Evolutionary conservation across 768 basidiomycete genomes (phyloP), one percentile per base, ranked within the genome.

Genomic region (Pleurotus eryngii): DNA sequence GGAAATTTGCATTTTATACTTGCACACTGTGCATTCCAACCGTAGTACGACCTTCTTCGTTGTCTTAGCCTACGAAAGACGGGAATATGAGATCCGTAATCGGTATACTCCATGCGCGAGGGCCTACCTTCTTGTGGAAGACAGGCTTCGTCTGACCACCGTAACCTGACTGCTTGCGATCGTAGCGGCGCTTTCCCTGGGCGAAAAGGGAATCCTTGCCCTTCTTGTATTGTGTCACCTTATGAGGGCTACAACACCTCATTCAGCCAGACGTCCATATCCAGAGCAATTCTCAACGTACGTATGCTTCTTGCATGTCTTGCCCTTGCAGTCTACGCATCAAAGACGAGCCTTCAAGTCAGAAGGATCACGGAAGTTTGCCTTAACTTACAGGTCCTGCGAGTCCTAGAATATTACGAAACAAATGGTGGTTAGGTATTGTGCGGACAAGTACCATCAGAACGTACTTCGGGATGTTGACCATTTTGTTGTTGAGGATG

Each of bases 131-230:
- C 84, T 99, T 99, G 91, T 99, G 97, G 90, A 99, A 99, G 77
- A 99, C 95, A 60, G 96, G 96, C 82, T 99, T 99, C 59, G 96
- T 99, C 84, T 99, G 96, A 79, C 96, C 96, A 90, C 96, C 96
- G 80, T 98, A 98, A 77, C 96, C 92, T 63, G 89, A 89, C 76
- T 92, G 95, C 85, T 97, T 96, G 70, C 96, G 89, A 82, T 98
- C 97, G 80, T 99, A 98, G 81, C 97, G 94, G 69, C 97, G 91
- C 87, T 99, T 98, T 80, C 97, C 97, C 80, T 99, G 96, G 53
- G 92, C 97, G 72, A 92, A 91, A 61, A 95, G 78, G 59, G 97
- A 35, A 35, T 35, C 30, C 30, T 35, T 35, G 30, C 30, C 30
- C 30, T 54, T 54, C 51, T 54, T 54, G 51, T 54, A 54, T 54